phyloP scores from a whole-genome alignment of 176 grass and related monocot genomes.

The Lolium multiflorum region DNA sequence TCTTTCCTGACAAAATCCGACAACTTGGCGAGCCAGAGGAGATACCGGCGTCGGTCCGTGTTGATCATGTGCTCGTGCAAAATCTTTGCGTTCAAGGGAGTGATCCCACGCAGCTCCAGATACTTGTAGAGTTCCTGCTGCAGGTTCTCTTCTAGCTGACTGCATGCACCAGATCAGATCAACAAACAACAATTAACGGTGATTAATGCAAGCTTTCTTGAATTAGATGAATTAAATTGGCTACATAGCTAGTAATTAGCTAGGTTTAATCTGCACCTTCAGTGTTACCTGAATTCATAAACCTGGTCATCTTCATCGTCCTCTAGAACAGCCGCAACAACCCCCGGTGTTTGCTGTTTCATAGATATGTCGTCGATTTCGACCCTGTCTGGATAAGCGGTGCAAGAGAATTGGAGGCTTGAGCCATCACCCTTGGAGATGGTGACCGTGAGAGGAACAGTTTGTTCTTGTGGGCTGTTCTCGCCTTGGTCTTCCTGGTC shows the following conservation, averaged over 20 bases:
- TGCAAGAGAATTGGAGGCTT: too few species aligned
- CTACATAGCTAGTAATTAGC: neutral
- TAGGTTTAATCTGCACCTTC: neutral
- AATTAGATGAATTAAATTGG: neutral
- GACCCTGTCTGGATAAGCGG: slow-evolving; percentile 74
- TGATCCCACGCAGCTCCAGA: slow-evolving; percentile 79
- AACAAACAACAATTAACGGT: neutral
- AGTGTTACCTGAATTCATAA: slow-evolving; percentile 81
- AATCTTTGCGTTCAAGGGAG: slow-evolving; percentile 69
- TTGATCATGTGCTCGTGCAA: slow-evolving; percentile 87
- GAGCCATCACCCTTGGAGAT: slow-evolving; percentile 65
- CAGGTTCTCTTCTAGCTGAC: slow-evolving; percentile 83
- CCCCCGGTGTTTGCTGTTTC: slow-evolving; percentile 13
- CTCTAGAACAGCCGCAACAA: neutral
- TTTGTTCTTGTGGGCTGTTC: slow-evolving; percentile 51
- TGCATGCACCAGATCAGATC: slow-evolving; percentile 36
- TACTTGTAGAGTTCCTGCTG: slow-evolving; percentile 86
- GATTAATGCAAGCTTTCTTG: neutral
- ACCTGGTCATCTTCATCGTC: slow-evolving; percentile 48
- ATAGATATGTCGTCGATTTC: slow-evolving; percentile 70
- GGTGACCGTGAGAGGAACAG: slow-evolving; percentile 58
- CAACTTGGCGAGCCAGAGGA: slow-evolving; percentile 77
- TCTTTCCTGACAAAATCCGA: slow-evolving; percentile 54
- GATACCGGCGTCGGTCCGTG: slow-evolving; percentile 77
- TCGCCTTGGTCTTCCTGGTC: too few species aligned